Evolutionary conservation across 805 yeast species (phyloP).

Genomic region (Phaffomyces antillensis): DNA sequence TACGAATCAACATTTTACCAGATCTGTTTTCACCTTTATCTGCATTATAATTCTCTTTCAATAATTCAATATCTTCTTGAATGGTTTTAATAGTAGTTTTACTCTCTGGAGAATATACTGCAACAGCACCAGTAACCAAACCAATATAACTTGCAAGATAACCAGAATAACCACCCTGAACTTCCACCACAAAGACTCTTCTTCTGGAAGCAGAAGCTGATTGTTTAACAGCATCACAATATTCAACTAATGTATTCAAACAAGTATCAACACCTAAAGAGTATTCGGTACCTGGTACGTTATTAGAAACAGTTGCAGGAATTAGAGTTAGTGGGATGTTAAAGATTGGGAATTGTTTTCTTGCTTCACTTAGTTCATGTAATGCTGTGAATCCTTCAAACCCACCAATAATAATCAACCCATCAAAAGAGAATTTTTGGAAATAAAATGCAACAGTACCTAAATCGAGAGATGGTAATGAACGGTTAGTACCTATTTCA

Average conservation of each 20-base stretch:
- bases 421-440: slow-evolving; percentile 83
- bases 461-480: slow-evolving; percentile 70
- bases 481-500: slow-evolving; percentile 93
- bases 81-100: slow-evolving; percentile 62
- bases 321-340: slow-evolving; percentile 89
- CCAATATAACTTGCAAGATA: slow-evolving; percentile 84
- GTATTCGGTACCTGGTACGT: slow-evolving; percentile 98
- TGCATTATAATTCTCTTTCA: slow-evolving; percentile 58
- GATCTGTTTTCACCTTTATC: slow-evolving; percentile 77
- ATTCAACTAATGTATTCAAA: slow-evolving; percentile 79
- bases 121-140: slow-evolving; percentile 84
- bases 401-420: slow-evolving; percentile 89
- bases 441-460: slow-evolving; percentile 91
- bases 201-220: slow-evolving; percentile 92
- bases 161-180: slow-evolving; percentile 97
- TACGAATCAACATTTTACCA: slow-evolving; percentile 81
- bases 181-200: slow-evolving; percentile 93
- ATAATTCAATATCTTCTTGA: slow-evolving; percentile 65
- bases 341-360: slow-evolving; percentile 78
- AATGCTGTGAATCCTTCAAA: slow-evolving; percentile 92
- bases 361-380: slow-evolving; percentile 71
- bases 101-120: slow-evolving; percentile 86
- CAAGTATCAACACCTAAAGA: slow-evolving; percentile 96
- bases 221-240: slow-evolving; percentile 94
- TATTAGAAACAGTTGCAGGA: slow-evolving; percentile 95